Base-by-base conservation (phyloP, 352 stramenopile species). In the Phytophthora cryptogea region DNA sequence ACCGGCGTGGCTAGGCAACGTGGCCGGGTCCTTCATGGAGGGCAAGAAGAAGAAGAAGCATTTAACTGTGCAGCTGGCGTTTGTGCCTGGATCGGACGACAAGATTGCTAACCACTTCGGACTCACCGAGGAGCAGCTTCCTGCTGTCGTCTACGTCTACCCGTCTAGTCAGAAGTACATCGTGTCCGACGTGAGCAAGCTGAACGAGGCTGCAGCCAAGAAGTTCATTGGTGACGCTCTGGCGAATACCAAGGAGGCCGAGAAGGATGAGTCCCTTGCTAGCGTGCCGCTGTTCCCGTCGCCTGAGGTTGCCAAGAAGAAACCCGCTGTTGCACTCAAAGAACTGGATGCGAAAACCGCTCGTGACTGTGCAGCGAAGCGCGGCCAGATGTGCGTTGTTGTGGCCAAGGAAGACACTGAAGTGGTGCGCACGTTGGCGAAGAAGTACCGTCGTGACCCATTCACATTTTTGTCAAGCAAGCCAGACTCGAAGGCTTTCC, bases 371-470 rank as follows among this genome's bases (percentile, higher is more conserved):
- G 35, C 78, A 10, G 50, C 52, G 1, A 83, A 85, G 46, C 67
- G 59, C 30, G 72, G 77, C 32, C 89, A 90, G 48, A 90, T 94
- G 76, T 92, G 85, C 58, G 82, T 94, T 27, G 51, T 94, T 0
- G 62, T 90, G 39, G 68, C 77, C 3, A 80, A 74, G 37, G 72
- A 73, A n/a, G 62, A 75, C 11, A 54, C 42, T 5, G 47, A 68
- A 14, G 27, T 73, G 43, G 62, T 85, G 35, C 82, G 80, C 14
- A 59, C 78, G n/a, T 63, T 90, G 23, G 85, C 85, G 10, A 92
- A 92, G 66, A 77, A 77, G n/a, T 92, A 91, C 65, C 82, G 84
- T 16, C 84, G 85, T 16, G 80, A 91, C 40, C 80, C 83, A 32
- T 85, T 94, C 50, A 66, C 54, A 5, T 92, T 94, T 54, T 59